phyloP scores from a whole-genome alignment of 345 rosid species.

The Sapria himalayana region DNA sequence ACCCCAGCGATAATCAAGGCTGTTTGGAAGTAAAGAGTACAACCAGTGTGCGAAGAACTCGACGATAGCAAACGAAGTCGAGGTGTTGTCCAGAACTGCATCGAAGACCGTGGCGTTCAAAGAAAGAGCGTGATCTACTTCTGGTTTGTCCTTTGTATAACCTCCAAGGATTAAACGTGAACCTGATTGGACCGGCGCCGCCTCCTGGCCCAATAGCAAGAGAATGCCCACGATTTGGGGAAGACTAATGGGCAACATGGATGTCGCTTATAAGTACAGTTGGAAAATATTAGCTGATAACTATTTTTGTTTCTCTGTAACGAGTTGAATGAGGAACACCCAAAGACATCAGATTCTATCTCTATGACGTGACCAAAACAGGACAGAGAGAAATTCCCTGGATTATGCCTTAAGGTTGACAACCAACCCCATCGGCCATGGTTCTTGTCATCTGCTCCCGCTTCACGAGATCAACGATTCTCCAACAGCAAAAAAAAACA shows the following conservation, averaged over 20 bases:
- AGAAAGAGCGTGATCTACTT: conserved; percentile 42
- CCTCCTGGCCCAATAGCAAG: conserved; percentile 11
- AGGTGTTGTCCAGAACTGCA: conserved; percentile 34
- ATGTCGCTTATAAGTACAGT: background rate
- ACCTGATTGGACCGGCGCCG: conserved; percentile 21
- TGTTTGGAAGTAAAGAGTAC: conserved; percentile 7
- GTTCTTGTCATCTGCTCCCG: no score
- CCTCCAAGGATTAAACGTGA: conserved; percentile 54
- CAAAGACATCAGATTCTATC: no score
- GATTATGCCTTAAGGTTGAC: no score
- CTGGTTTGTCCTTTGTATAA: conserved; percentile 10
- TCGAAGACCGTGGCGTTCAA: conserved; percentile 55
- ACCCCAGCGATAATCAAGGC: no score
- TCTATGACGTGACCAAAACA: no score
- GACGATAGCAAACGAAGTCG: conserved; percentile 59
- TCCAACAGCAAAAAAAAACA: no score
- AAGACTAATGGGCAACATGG: conserved; percentile 28
- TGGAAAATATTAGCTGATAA: no score
- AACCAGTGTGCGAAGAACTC: conserved; percentile 90
- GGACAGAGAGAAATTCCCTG: no score
- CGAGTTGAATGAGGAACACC: no score
- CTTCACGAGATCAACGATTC: no score
- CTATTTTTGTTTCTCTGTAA: no score
- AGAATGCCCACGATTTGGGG: conserved; percentile 18
- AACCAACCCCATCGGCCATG: no score